phyloP scores from a whole-genome alignment of 257 asterid species.

The Phtheirospermum japonicum region DNA sequence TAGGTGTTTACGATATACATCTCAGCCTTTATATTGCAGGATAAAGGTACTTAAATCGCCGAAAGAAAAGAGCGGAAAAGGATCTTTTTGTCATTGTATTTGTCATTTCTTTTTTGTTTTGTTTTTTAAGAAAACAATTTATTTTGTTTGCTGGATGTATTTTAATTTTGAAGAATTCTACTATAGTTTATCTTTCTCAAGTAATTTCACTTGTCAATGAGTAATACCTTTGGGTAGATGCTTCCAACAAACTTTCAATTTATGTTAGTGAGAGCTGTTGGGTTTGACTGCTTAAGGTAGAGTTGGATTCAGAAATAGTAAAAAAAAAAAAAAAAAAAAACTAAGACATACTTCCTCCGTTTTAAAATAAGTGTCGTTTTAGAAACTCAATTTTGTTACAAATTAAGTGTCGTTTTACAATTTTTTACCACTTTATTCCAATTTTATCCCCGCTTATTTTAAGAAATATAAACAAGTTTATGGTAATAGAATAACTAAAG shows the following conservation, averaged over 20 bases:
- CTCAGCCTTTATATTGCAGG: not conserved
- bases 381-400: too few species aligned
- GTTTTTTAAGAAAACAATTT: not conserved
- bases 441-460: too few species aligned
- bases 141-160: slow-evolving; percentile 16
- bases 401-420: too few species aligned
- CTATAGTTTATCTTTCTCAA: not conserved
- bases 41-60: not conserved
- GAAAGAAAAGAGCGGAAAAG: not conserved
- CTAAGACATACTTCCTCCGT: too few species aligned
- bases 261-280: too few species aligned
- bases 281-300: too few species aligned
- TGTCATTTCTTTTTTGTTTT: not conserved
- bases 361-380: too few species aligned
- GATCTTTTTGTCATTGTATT: not conserved
- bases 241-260: not conserved
- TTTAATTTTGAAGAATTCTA: slow-evolving; percentile 1
- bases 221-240: not conserved
- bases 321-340: too few species aligned
- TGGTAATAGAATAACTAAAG: too few species aligned
- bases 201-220: not conserved
- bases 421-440: too few species aligned
- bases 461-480: too few species aligned
- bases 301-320: too few species aligned
- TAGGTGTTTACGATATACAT: not conserved